phyloP scores from a whole-genome alignment of 2,329 filamentous ascomycete species.

The Penicillium hordei region DNA sequence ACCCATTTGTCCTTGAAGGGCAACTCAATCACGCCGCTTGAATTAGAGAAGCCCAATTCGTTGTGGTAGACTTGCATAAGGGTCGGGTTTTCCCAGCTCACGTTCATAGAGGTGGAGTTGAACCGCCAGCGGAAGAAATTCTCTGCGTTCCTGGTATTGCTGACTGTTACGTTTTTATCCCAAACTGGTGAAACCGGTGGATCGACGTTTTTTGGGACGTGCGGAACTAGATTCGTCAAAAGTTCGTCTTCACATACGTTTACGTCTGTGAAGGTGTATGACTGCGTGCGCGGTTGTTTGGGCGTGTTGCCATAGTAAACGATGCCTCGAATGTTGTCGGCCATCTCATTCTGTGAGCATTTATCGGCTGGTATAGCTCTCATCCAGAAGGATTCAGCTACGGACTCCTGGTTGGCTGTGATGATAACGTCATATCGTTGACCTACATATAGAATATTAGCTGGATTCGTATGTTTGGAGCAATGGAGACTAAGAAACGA shows the following conservation, averaged over 20 bases:
- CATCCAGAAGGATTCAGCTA: slow-evolving; percentile 39
- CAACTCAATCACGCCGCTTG: neutral
- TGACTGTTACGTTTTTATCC: neutral
- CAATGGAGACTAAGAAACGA: neutral
- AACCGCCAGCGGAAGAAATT: slow-evolving; percentile 29
- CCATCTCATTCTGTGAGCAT: slow-evolving; percentile 3
- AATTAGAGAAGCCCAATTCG: neutral
- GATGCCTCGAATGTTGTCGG: slow-evolving; percentile 4
- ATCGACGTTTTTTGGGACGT: neutral
- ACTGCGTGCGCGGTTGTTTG: neutral
- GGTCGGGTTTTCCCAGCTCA: slow-evolving; percentile 13
- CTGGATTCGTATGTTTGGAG: neutral
- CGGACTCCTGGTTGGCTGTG: slow-evolving; percentile 24
- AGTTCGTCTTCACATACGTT: slow-evolving; percentile 1
- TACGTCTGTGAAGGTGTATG: neutral
- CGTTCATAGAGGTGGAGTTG: slow-evolving; percentile 51
- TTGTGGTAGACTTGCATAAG: slow-evolving; percentile 19
- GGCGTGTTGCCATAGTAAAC: slow-evolving; percentile 2
- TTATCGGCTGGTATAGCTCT: slow-evolving; percentile 25
- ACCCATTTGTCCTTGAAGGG: slow-evolving; percentile 3
- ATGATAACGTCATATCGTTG: slow-evolving; percentile 44
- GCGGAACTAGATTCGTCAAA: neutral
- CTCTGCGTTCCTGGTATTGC: neutral
- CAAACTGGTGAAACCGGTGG: neutral
- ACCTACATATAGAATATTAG: slow-evolving; percentile 19